Base-by-base conservation (phyloP, 2,329 filamentous ascomycete genomes). In the Colletotrichum tabaci region DNA sequence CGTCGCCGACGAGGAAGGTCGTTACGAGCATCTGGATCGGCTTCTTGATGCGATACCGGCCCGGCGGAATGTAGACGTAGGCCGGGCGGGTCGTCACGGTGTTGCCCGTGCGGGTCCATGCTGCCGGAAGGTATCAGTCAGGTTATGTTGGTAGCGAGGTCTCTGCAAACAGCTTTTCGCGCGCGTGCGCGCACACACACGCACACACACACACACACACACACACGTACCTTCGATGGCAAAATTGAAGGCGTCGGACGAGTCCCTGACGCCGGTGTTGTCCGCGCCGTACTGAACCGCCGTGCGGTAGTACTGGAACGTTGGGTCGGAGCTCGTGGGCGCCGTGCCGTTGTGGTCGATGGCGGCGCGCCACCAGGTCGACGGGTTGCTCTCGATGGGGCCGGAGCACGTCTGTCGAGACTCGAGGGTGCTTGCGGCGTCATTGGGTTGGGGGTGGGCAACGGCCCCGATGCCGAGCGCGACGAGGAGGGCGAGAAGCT, bases 1-100 rank as follows among this genome's bases (percentile, higher is more conserved):
- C 74, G 63, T 80, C 78, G n/a, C 79, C 79, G 53, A 80, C 73
- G 12, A 80, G 71, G 30, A 77, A 79, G 15, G 79, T 81, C 62
- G 74, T 75, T 15, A 80, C 78, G 26, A 78, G 76, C 57, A 79
- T 75, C 71, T 79, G 74, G 61, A 81, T 74, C 13, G 79, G 75
- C 55, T 74, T 74, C 35, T 74, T 77, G 63, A 80, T 76, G 38
- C 77, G 76, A 70, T 81, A 80, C 15, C 68, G 77, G 52, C 79
- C 79, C 10, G 75, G 75, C 2, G 78, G 77, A n/a, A 81, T 73
- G 63, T 80, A 80, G 16, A 80, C 70, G 58, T 72, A 72, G 42
- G 65, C 69, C 38, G 69, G 69, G n/a, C 65, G 66, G 26, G 63
- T 77, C 44, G 76, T 79, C 42, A 78, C 76, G 5, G 75, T 78